phyloP scores from a whole-genome alignment of 2,329 filamentous ascomycete genomes.

The Talaromyces funiculosus region DNA sequence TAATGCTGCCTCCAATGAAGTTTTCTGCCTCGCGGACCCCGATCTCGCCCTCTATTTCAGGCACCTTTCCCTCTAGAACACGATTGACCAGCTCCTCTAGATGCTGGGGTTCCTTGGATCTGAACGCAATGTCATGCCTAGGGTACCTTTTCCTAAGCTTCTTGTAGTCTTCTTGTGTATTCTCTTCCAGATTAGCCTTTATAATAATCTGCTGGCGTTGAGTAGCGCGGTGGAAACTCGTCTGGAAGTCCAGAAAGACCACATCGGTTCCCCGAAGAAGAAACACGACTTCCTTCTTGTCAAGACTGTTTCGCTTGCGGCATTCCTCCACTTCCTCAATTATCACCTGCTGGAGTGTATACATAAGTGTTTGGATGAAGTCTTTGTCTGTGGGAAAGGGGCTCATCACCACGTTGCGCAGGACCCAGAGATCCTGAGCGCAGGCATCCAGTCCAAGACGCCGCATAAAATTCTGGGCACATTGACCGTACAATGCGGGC shows the following conservation, averaged over 20 bases:
- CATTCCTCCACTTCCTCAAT: background rate
- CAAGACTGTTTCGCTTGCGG: background rate
- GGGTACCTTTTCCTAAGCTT: background rate
- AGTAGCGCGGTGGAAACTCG: background rate
- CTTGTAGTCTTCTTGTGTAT: background rate
- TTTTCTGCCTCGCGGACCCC: background rate
- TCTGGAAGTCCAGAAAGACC: background rate
- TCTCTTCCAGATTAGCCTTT: background rate
- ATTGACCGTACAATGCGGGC: background rate
- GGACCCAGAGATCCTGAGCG: conserved; percentile 37
- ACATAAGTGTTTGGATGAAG: background rate
- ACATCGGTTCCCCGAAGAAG: background rate
- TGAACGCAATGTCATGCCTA: background rate
- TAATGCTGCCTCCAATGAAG: no score
- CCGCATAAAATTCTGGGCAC: background rate
- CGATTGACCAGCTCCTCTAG: background rate
- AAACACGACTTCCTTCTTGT: background rate
- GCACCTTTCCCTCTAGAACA: background rate
- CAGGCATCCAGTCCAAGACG: conserved; percentile 26
- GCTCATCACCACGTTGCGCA: conserved; percentile 46
- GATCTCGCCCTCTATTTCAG: background rate
- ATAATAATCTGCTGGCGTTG: background rate
- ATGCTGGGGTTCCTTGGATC: background rate
- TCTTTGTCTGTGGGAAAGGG: conserved; percentile 17
- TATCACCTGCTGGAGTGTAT: background rate